Percentiles rank a stretch among this genome's conserved stretches.
Evolutionary conservation across 179 eudicot species (phyloP).

Genomic region (Gypsophila paniculata): DNA sequence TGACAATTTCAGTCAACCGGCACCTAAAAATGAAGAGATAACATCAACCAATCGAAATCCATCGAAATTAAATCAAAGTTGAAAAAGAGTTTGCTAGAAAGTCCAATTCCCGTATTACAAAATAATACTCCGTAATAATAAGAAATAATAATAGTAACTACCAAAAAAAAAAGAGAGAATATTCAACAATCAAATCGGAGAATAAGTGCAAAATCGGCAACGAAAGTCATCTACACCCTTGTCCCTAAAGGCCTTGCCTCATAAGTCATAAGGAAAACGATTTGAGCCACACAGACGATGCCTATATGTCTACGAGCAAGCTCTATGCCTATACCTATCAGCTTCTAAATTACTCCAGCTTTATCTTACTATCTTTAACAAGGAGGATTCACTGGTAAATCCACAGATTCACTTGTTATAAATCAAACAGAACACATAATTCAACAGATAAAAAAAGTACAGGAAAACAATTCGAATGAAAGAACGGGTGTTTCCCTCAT

Average conservation of each 20-base stretch:
- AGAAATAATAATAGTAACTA: too few species aligned
- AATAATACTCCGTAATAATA: too few species aligned
- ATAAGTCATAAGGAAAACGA: too few species aligned
- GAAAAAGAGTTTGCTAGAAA: not conserved
- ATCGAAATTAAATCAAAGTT: not conserved
- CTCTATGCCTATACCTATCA: too few species aligned
- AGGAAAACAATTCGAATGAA: not conserved
- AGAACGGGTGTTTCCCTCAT: not conserved
- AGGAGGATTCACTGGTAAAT: not conserved
- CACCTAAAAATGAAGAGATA: conserved; percentile 16
- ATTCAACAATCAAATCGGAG: too few species aligned
- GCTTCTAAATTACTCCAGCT: too few species aligned
- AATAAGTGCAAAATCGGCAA: not conserved
- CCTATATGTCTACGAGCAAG: too few species aligned
- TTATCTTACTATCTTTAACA: too few species aligned
- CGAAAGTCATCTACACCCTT: too few species aligned
- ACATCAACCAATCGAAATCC: not conserved
- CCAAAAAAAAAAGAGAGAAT: too few species aligned
- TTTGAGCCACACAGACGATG: not conserved
- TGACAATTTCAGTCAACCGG: conserved; percentile 19
- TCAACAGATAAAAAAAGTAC: not conserved
- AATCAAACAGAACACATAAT: not conserved
- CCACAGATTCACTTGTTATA: not conserved
- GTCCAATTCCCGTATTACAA: not conserved
- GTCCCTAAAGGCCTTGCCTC: too few species aligned